These are phyloP conservation scores for Linum tenue DNA, from an alignment of 345 rosid species.

Conservation along the genomic window DNA sequence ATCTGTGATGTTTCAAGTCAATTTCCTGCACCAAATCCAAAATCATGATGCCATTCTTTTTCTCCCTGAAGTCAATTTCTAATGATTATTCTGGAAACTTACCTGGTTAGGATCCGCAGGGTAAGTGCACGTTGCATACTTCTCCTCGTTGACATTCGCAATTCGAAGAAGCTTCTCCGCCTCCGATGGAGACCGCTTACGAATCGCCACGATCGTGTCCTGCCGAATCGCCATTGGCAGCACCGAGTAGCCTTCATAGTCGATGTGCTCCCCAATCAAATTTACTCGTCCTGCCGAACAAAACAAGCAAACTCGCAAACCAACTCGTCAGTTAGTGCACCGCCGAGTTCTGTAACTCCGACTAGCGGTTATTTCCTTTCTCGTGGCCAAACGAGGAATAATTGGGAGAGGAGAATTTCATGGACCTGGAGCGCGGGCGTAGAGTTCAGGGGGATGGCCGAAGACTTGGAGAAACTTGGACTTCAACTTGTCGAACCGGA, in stretches of 20 bases:
- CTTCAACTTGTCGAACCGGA: slow-evolving; percentile 55
- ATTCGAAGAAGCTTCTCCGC: slow-evolving; percentile 47
- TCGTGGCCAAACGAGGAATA: slow-evolving; percentile 12
- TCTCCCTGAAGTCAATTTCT: neutral
- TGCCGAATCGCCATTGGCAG: slow-evolving; percentile 98
- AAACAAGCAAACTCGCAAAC: neutral
- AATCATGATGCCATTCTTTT: neutral
- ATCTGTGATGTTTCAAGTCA: slow-evolving; percentile 79
- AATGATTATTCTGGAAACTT: neutral
- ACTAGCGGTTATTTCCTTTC: neutral
- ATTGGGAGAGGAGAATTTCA: neutral
- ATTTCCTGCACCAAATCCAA: slow-evolving; percentile 43
- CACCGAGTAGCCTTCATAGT: slow-evolving; percentile 96
- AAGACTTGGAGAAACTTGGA: slow-evolving; percentile 54
- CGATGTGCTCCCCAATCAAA: slow-evolving; percentile 95
- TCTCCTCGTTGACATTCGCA: slow-evolving; percentile 67
- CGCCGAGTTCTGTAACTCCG: neutral
- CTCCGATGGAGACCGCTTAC: slow-evolving; percentile 41
- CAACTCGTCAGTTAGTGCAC: neutral
- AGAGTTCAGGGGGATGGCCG: slow-evolving; percentile 56
- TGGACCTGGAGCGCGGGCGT: slow-evolving; percentile 85
- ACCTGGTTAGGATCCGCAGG: slow-evolving; percentile 89
- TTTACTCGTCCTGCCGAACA: slow-evolving; percentile 73
- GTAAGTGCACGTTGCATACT: slow-evolving; percentile 62
- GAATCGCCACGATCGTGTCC: slow-evolving; percentile 76